Percentiles rank a stretch among this genome's conserved stretches.
These are phyloP conservation scores for Boechera divaricarpa DNA, from an alignment of 345 rosid genomes.

Conservation along the genomic window DNA sequence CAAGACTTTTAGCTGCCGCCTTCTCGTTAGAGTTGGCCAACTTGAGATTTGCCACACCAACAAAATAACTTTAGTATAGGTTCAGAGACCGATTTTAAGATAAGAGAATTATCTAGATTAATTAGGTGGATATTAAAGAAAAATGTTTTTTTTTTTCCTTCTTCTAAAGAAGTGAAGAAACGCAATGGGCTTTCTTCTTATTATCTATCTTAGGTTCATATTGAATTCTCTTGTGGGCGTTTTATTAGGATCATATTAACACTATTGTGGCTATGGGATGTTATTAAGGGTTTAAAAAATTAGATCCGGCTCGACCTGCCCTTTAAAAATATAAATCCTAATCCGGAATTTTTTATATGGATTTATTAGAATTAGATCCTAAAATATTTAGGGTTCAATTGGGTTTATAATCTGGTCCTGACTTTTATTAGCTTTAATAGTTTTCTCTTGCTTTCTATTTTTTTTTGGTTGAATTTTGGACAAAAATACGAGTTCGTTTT, in stretches of 20 bases:
- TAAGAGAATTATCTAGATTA: background rate
- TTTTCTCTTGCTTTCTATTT: too few species aligned
- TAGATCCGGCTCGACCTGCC: too few species aligned
- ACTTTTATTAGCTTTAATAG: too few species aligned
- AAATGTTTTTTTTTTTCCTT: background rate
- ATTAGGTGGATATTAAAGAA: background rate
- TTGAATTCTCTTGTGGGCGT: background rate
- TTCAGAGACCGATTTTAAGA: background rate
- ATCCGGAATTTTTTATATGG: too few species aligned
- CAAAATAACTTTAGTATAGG: background rate
- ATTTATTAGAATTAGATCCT: too few species aligned
- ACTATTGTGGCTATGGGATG: too few species aligned
- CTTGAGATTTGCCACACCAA: conserved; percentile 7
- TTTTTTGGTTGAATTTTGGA: too few species aligned
- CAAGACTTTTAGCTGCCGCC: conserved; percentile 14
- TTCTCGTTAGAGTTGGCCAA: conserved; percentile 30
- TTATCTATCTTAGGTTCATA: background rate
- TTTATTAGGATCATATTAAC: background rate
- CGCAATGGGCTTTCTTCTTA: background rate
- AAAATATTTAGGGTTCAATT: too few species aligned
- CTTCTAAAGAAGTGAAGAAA: background rate
- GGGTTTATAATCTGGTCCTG: too few species aligned
- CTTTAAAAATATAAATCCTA: too few species aligned
- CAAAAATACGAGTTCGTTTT: too few species aligned
- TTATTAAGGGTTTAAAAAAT: too few species aligned